Percentiles rank a stretch among this genome's conserved stretches.
These are phyloP conservation scores for Backusella mclennaniae DNA, from an alignment of 192 early-diverging fungal genomes.

Conservation along the genomic window DNA sequence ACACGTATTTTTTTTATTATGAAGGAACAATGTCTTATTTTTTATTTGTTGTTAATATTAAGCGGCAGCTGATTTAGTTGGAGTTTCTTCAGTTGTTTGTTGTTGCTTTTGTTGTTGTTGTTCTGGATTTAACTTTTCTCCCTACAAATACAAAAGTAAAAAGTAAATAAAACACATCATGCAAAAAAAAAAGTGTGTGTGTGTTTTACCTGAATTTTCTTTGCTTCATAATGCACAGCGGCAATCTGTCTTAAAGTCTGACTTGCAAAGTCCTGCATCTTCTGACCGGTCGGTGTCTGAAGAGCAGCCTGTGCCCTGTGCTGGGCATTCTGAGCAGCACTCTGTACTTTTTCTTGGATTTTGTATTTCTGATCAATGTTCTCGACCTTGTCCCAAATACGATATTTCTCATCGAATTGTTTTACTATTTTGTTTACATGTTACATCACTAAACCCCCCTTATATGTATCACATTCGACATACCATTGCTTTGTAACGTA, in stretches of 20 bases:
- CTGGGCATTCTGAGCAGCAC: slow-evolving; percentile 42
- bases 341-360: slow-evolving; percentile 53
- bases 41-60: not conserved
- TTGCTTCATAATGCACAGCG: slow-evolving; percentile 57
- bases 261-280: slow-evolving; percentile 42
- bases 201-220: slow-evolving; percentile 38
- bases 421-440: slow-evolving; percentile 20
- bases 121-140: not conserved
- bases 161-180: not conserved
- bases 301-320: slow-evolving; percentile 42
- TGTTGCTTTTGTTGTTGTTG: not conserved
- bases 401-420: slow-evolving; percentile 52
- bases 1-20: too few relatives aligned
- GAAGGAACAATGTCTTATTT: too few relatives aligned
- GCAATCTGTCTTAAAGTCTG: slow-evolving; percentile 47
- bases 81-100: not conserved
- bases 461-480: not conserved
- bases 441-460: not conserved
- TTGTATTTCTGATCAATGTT: slow-evolving; percentile 54
- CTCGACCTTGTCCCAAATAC: slow-evolving; percentile 48
- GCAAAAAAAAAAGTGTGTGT: not conserved
- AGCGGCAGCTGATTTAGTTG: not conserved
- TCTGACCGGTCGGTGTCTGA: slow-evolving; percentile 52
- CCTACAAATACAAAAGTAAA: not conserved
- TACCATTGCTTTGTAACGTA: slow-evolving; percentile 27